Evolutionary conservation across 1,284 basidiomycete species (phyloP).

Genomic region (Stygiomarasmius scandens): DNA sequence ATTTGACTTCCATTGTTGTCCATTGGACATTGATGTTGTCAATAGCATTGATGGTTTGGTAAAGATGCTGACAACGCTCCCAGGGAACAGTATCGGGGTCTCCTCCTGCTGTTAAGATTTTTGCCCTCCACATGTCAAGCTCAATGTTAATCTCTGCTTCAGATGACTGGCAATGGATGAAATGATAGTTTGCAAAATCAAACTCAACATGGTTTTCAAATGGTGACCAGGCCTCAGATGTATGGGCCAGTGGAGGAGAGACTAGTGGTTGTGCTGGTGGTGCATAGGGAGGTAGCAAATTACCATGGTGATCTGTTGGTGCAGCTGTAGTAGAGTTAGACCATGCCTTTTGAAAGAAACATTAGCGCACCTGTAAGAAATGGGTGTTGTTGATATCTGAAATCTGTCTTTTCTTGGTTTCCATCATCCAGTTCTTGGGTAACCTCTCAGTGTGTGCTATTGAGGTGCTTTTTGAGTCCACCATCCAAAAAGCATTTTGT

Average conservation of each 20-base stretch:
- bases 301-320: too few species aligned
- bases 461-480: too few species aligned
- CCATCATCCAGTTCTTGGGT: too few species aligned
- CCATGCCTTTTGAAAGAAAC: too few species aligned
- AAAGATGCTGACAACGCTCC: conserved; percentile 23
- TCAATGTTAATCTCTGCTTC: conserved; percentile 16
- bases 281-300: too few species aligned
- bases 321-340: too few species aligned
- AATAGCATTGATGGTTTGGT: conserved; percentile 28
- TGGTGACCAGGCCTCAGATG: conserved; percentile 12
- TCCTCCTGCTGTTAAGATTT: conserved; percentile 7
- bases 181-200: conserved; percentile 21
- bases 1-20: conserved; percentile 21
- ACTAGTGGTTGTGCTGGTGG: too few species aligned
- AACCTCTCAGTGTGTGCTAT: too few species aligned
- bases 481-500: too few species aligned
- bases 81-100: conserved; percentile 21
- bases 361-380: too few species aligned
- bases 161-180: conserved; percentile 18
- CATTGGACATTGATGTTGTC: conserved; percentile 25
- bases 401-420: too few species aligned
- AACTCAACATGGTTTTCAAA: conserved; percentile 17
- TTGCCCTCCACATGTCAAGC: conserved; percentile 21
- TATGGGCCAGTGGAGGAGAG: conserved; percentile 8
- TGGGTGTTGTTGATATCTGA: too few species aligned